phyloP scores from a whole-genome alignment of 192 early-diverging fungal genomes.

The Endogone sp. region DNA sequence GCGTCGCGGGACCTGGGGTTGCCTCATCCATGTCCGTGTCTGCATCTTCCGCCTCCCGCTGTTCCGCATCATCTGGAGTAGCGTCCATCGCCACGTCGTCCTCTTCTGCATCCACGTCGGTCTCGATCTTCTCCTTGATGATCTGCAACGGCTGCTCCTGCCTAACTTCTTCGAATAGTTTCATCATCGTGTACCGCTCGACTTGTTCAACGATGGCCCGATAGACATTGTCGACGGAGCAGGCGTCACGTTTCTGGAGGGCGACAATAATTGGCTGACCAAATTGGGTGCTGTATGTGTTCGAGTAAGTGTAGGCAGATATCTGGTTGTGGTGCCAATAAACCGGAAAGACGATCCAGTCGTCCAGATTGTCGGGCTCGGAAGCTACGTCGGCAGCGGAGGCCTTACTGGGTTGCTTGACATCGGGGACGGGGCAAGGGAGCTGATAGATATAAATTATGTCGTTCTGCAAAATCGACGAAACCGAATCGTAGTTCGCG shows the following conservation, averaged over 20 bases:
- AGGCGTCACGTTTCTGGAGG: slow-evolving; percentile 34
- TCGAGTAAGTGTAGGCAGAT: not conserved
- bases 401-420: not conserved
- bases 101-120: not conserved
- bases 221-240: slow-evolving; percentile 25
- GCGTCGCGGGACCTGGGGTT: not conserved
- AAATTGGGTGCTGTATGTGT: slow-evolving; percentile 10
- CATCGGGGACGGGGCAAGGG: slow-evolving; percentile 18
- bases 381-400: slow-evolving; percentile 18
- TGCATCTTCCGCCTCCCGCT: slow-evolving; percentile 10
- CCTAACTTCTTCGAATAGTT: slow-evolving; percentile 24
- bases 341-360: slow-evolving; percentile 11
- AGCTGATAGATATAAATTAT: slow-evolving; percentile 30
- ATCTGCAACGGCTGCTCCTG: not conserved
- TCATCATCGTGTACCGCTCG: slow-evolving; percentile 34
- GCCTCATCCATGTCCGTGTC: slow-evolving; percentile 7
- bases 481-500: slow-evolving; percentile 41
- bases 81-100: not conserved
- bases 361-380: slow-evolving; percentile 19
- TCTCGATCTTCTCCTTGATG: slow-evolving; percentile 4
- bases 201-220: slow-evolving; percentile 32
- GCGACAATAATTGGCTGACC: slow-evolving; percentile 43
- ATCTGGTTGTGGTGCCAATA: too few species aligned
- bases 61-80: slow-evolving; percentile 3
- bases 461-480: slow-evolving; percentile 28